Base-by-base conservation (phyloP, 2,329 filamentous ascomycete species). In the Fusarium concolor region DNA sequence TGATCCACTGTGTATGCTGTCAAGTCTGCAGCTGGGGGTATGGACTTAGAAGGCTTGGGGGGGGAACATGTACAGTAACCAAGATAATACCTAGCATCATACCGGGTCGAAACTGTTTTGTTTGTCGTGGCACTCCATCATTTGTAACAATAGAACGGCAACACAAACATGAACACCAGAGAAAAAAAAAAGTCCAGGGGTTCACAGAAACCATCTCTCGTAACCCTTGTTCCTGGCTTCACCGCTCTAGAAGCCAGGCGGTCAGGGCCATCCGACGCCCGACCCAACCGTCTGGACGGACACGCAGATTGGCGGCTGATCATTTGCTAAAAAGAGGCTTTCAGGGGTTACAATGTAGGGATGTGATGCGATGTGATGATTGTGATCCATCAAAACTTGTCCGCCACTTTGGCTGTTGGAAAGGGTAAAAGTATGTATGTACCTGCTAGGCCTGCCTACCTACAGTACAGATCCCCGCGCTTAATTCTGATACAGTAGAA, bases 241-340 rank as follows among this genome's bases (percentile, higher is more conserved):
- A 69, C 66, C 66, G 66, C 66, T 69, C 38, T 61, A 41, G 31
- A 60, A 66, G 54, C 44, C 28, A 49, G 64, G 66, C 66, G 66
- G 66, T 70, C 66, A 67, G 62, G 62, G 62, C 47, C 35, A 62
- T 44, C 44, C 46, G 56, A 51, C 66, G 54, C 52, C 66, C 61
- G 66, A 69, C 66, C 66, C 66, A 70, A 43, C 66, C 59, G 62
- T 56, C 66, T 68, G 66, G 66, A 70, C 56, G 45, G 42, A 50
- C 52, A 64, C 33, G 61, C 46, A 70, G 66, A 69, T 69, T 69
- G 66, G 66, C 66, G 66, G 66, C 45, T 69, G 66, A 69, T 69
- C 66, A 69, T 68, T 68, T 70, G 66, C 66, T 68, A 68, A 37
- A 52, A 56, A 33, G 45, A 52, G 58, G 10, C 20, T 11, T 43